phyloP scores from a whole-genome alignment of 2,329 filamentous ascomycete genomes.

The Fusarium humuli region DNA sequence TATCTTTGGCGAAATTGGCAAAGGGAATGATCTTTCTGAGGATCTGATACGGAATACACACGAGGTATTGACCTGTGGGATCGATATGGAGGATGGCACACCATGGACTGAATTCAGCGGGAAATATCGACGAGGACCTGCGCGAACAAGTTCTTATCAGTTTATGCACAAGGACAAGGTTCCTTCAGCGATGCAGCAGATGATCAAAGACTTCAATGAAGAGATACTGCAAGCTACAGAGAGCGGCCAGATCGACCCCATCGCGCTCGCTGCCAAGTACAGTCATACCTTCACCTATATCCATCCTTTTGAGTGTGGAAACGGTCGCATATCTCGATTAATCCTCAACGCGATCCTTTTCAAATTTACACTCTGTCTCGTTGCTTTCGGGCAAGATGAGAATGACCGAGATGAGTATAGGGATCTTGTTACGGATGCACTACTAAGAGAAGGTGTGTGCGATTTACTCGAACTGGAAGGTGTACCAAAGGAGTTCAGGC shows the following conservation, averaged over 20 bases:
- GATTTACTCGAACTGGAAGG: background rate
- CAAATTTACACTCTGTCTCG: slow-evolving; percentile 29
- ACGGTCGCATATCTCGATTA: slow-evolving; percentile 50
- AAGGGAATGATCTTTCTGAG: slow-evolving; percentile 30
- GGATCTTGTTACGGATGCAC: background rate
- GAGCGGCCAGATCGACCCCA: slow-evolving; percentile 32
- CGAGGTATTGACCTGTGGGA: slow-evolving; percentile 26
- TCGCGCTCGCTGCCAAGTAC: slow-evolving; percentile 45
- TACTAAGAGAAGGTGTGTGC: background rate
- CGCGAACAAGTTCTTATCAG: background rate
- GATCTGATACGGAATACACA: slow-evolving; percentile 43
- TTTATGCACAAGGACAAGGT: background rate
- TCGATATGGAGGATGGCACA: slow-evolving; percentile 8
- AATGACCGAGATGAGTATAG: background rate
- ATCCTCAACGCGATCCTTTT: slow-evolving; percentile 51
- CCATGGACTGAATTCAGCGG: slow-evolving; percentile 30
- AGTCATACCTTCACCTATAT: slow-evolving; percentile 50
- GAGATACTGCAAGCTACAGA: background rate
- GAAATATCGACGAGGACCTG: slow-evolving; percentile 41
- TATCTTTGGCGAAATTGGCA: slow-evolving; percentile 24
- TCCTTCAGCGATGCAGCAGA: slow-evolving; percentile 41
- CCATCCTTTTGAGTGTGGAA: slow-evolving; percentile 53
- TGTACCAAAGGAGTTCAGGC: background rate
- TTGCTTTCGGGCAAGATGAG: slow-evolving; percentile 1
- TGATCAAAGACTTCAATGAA: slow-evolving; percentile 42